These are phyloP conservation scores for Letharia lupina DNA, from an alignment of 495 filamentous ascomycete genomes.

Conservation along the genomic window DNA sequence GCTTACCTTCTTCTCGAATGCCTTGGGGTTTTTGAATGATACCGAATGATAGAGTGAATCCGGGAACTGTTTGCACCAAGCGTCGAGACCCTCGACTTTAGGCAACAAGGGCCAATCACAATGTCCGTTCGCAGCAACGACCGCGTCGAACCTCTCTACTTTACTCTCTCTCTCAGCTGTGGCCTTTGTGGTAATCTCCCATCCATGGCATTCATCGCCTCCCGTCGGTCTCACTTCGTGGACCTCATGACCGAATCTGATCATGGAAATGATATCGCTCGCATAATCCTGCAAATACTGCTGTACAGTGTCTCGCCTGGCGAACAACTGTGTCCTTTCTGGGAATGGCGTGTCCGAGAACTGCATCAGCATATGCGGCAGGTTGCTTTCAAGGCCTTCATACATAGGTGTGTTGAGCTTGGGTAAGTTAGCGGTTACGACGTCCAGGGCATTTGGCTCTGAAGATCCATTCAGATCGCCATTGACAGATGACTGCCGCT, in stretches of 20 bases:
- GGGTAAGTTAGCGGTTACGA: slow-evolving; percentile 4
- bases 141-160: neutral
- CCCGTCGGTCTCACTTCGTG: neutral
- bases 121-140: neutral
- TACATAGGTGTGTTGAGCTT: slow-evolving; percentile 52
- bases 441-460: neutral
- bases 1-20: no score
- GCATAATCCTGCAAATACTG: neutral
- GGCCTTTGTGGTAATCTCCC: neutral
- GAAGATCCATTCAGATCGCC: neutral
- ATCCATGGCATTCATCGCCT: neutral
- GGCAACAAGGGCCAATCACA: neutral
- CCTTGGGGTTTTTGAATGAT: no score
- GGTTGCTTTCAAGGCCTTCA: slow-evolving; percentile 70
- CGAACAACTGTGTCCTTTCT: slow-evolving; percentile 56
- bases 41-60: no score
- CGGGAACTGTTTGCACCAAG: neutral
- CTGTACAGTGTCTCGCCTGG: slow-evolving; percentile 40
- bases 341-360: slow-evolving; percentile 66
- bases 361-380: slow-evolving; percentile 71
- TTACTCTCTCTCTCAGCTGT: neutral
- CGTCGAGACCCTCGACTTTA: neutral
- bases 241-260: neutral
- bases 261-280: neutral
- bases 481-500: neutral